Conservation (phyloP, 805 yeast species). For the Blastobotrys americana region DNA sequence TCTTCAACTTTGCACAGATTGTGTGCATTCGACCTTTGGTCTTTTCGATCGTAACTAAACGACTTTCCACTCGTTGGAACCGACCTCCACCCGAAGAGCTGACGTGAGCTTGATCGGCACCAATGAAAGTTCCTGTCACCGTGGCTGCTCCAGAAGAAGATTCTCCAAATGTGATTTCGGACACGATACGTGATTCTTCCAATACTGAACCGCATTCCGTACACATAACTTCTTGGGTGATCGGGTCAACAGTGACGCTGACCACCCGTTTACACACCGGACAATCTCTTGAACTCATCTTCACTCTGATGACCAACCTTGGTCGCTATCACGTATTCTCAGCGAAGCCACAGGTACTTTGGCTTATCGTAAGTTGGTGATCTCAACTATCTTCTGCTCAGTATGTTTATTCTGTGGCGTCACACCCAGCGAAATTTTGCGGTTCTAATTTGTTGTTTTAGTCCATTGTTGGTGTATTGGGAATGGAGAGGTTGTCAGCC, state of each 20-base stretch:
- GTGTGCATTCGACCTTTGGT: constrained; percentile 73
- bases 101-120: constrained; percentile 70
- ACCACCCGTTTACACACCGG: constrained; percentile 7
- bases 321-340: constrained; percentile 2
- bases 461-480: too few species aligned
- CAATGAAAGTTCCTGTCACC: constrained; percentile 90
- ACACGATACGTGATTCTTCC: constrained; percentile 90
- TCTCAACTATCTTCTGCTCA: too few species aligned
- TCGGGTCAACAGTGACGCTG: constrained; percentile 7
- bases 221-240: constrained; percentile 60
- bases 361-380: too few species aligned
- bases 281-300: not conserved
- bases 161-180: constrained; percentile 93
- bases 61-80: constrained; percentile 49
- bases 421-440: too few species aligned
- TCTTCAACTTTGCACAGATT: constrained; percentile 68
- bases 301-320: not conserved
- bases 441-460: too few species aligned
- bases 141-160: constrained; percentile 89
- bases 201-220: constrained; percentile 75
- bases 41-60: constrained; percentile 82
- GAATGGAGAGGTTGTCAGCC: too few species aligned
- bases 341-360: too few species aligned
- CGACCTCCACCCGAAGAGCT: constrained; percentile 57
- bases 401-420: too few species aligned